Conservation (phyloP, 2,329 filamentous ascomycete genomes). For the Pseudopithomyces chartarum region DNA sequence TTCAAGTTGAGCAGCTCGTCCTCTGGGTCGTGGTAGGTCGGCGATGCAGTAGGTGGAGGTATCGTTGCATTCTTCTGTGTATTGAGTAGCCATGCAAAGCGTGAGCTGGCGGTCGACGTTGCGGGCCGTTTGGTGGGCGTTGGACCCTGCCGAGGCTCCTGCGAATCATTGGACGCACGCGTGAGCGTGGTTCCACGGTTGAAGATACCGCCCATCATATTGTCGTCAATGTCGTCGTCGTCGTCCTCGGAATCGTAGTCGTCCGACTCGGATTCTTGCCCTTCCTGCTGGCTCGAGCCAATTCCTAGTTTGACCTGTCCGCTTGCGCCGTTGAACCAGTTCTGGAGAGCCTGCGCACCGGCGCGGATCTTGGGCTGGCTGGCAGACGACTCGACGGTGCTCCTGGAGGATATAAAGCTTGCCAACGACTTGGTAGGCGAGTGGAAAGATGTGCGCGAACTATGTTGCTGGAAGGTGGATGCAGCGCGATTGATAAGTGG, state of each 20-base stretch:
- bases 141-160: conserved; percentile 21
- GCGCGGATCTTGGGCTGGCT: conserved; percentile 37
- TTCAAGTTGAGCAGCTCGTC: conserved; percentile 61
- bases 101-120: conserved; percentile 33
- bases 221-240: conserved; percentile 30
- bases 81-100: conserved; percentile 44
- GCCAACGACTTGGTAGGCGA: conserved; percentile 46
- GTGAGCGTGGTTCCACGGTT: conserved; percentile 36
- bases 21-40: conserved; percentile 43
- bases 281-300: background rate
- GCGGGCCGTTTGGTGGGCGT: conserved; percentile 26
- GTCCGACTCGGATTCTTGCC: conserved; percentile 24
- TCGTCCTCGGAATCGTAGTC: conserved; percentile 37
- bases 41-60: conserved; percentile 28
- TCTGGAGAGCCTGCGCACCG: conserved; percentile 44
- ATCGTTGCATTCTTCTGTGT: conserved; percentile 40
- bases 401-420: conserved; percentile 45
- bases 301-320: conserved; percentile 55
- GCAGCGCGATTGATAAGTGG: conserved; percentile 41
- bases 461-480: conserved; percentile 44
- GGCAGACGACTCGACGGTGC: conserved; percentile 34
- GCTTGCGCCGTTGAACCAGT: conserved; percentile 60
- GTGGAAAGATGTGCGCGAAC: conserved; percentile 42
- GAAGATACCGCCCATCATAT: conserved; percentile 42
- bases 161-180: conserved; percentile 25